Base-by-base conservation (phyloP, 768 basidiomycete species). In the Phylloporus arenicola region DNA sequence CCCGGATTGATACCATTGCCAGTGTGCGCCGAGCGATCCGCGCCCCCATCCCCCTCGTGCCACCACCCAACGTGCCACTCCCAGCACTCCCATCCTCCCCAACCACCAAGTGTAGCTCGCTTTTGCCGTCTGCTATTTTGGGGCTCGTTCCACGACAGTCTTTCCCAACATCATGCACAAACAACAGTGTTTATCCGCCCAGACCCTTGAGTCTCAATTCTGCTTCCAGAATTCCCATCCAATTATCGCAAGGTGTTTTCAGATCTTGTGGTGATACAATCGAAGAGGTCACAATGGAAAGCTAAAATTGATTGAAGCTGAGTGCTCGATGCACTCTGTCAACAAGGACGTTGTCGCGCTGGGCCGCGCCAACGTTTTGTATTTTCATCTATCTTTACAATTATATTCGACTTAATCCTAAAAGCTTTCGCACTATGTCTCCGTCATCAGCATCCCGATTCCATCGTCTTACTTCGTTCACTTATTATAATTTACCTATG, bases 21-120 rank as follows among this genome's bases (percentile, higher is more conserved):
- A 79, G 79, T 54, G 60, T 68, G 16, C 72, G 77, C 43, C 70
- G 76, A 47, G 64, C 57, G 44, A 59, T 71, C 10, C 74, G 76
- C 30, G 52, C 49, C 17, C 55, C 60, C 2, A 33, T 58, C 22
- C 68, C 68, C 13, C 42, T 57, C 24, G 58, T 48, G 1, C 66
- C 66, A 41, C 65, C 66, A 0, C 66, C 66, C 6, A 63, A 44
- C 29, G 56, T n/a, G 7, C 66, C 68, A 4, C 65, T 68, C 14
- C 66, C 66, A 17, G 62, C 63, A 4, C 54, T 45, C 43, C 68
- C 65, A 19, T 33, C 51, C 5, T 65, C 61, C 0, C 63, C 63
- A n/a, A 60, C 56, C 12, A 7, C 39, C 24, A 61, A 53, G 48
- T 50, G 48, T 44, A 31, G 38, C 33, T 55, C 48, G 16, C 43